phyloP scores from a whole-genome alignment of 345 rosid species.

The Psidium guajava region DNA sequence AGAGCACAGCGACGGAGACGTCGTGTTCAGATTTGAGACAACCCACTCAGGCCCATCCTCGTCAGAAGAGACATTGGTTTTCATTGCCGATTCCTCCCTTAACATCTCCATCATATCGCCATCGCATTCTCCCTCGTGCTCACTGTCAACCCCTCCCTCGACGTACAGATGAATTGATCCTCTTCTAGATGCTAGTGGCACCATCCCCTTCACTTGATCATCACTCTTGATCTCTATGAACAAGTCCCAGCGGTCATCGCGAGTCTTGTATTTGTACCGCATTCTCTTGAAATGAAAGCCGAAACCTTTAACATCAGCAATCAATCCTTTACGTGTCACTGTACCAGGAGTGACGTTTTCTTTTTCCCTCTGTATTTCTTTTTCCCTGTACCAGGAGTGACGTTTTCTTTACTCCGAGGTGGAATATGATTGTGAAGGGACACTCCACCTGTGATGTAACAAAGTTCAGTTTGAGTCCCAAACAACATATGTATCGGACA shows the following conservation, averaged over 20 bases:
- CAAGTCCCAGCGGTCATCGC: too few species aligned
- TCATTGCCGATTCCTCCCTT: background rate
- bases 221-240: background rate
- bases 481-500: background rate
- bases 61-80: background rate
- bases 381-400: too few species aligned
- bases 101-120: background rate
- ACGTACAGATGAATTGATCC: background rate
- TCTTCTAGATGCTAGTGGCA: background rate
- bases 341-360: background rate
- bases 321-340: background rate
- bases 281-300: background rate
- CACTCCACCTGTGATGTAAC: background rate
- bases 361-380: background rate
- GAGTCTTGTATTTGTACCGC: too few species aligned
- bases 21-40: too few species aligned
- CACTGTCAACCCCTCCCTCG: background rate
- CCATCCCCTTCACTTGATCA: background rate
- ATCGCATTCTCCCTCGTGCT: background rate
- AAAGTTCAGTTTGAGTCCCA: accelerated
- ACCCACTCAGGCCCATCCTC: background rate
- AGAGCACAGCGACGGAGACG: too few species aligned
- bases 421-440: background rate
- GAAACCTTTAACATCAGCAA: background rate
- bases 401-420: background rate